Base-by-base conservation (phyloP, 495 filamentous ascomycete species). In the Penicillium egyptiacum region DNA sequence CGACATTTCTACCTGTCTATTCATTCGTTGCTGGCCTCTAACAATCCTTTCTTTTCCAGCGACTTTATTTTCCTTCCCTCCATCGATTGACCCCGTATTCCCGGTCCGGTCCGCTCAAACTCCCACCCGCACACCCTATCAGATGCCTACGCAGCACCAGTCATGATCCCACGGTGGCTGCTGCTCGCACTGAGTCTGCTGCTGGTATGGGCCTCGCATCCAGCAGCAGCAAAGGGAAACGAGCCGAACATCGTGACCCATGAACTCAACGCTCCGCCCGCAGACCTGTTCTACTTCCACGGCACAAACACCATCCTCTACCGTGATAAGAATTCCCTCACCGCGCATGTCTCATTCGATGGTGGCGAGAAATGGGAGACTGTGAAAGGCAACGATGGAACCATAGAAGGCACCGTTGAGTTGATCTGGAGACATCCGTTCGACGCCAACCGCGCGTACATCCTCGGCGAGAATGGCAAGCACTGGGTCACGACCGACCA, bases 401-500 rank as follows among this genome's bases (percentile, higher is more conserved):
- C 49, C 26, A 70, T 74, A 66, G 77, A 86, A 37, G 85, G 85
- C 22, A 72, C 83, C 50, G 81, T 82, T 26, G 64, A 74, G 39
- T 75, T 81, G 48, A 76, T 97, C 30, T 66, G 78, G 54, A 81
- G 84, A 72, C 92, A 97, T 74, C 86, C 88, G 14, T 89, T 83
- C 67, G 87, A 97, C 67, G 77, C 84, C 20, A 75, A 88, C 44
- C 82, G 86, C 58, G 94, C 94, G 10, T 92, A 95, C 58, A 83
- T 88, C 50, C 64, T 96, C 35, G 89, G 88, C 19, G 69, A 66
- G 31, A 73, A 79, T n/a, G 76, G 73, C 19, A 74, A 67, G 41
- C 91, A 97, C 73, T 96, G 86, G 81, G 82, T 87, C 40, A 97
- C 94, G 1, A 79, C 79, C 7, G 85, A 98, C 71, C 80, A 83